Conservation (phyloP, 768 basidiomycete genomes). For the Leccinum variicolor region DNA sequence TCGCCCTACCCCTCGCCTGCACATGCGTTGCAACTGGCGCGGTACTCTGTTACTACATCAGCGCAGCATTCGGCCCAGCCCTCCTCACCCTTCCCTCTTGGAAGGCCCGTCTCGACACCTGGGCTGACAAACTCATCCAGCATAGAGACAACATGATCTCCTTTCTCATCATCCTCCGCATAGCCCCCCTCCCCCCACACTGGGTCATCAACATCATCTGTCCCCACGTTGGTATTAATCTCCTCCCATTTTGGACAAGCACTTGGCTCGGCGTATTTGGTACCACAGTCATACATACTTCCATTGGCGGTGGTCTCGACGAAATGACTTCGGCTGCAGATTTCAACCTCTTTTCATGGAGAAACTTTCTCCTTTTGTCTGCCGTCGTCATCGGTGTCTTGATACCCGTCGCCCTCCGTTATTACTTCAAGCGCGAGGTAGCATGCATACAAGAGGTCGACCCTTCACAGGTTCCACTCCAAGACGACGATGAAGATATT, state of each 20-base stretch:
- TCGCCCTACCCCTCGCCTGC: constrained; percentile 87
- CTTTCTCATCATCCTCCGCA: constrained; percentile 92
- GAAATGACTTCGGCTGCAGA: constrained; percentile 94
- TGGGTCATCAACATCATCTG: constrained; percentile 95
- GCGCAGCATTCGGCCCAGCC: constrained; percentile 89
- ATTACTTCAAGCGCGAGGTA: constrained; percentile 71
- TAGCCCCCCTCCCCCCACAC: constrained; percentile 92
- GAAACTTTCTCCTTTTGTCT: constrained; percentile 81
- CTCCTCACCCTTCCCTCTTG: constrained; percentile 84
- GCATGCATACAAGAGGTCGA: constrained; percentile 36
- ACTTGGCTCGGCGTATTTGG: constrained; percentile 91
- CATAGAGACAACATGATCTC: constrained; percentile 86
- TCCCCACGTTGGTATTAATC: constrained; percentile 86
- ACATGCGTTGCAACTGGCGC: constrained; percentile 90
- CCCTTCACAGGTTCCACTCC: constrained; percentile 32
- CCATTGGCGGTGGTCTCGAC: constrained; percentile 89
- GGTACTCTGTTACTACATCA: constrained; percentile 88
- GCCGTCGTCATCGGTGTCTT: constrained; percentile 90
- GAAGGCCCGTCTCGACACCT: constrained; percentile 77
- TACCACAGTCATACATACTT: constrained; percentile 90
- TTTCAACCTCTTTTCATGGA: constrained; percentile 90
- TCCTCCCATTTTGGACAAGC: constrained; percentile 84
- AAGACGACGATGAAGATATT: constrained; percentile 44
- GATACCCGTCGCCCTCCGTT: constrained; percentile 87
- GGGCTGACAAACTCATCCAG: constrained; percentile 72